Percentiles rank a stretch among this genome's conserved stretches.
These are phyloP conservation scores for Citrullus amarus DNA, from an alignment of 306 rosid species.

Conservation along the genomic window DNA sequence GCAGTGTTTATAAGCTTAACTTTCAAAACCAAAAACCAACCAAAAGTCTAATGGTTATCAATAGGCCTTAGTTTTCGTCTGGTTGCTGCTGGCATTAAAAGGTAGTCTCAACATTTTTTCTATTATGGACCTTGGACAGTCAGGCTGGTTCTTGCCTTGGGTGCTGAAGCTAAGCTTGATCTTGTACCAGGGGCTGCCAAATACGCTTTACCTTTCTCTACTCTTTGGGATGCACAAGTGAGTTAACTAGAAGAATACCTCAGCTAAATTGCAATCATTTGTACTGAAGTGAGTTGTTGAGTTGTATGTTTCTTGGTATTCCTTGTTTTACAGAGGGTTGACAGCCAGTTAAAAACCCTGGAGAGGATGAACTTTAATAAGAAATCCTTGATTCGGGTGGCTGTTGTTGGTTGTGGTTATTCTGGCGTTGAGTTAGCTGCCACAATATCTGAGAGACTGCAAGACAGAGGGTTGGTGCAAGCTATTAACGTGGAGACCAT, in stretches of 20 bases:
- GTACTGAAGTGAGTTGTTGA: neutral
- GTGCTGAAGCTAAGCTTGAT: slow-evolving; percentile 85
- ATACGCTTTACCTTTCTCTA: slow-evolving; percentile 80
- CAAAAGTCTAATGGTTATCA: neutral
- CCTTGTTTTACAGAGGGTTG: slow-evolving; percentile 56
- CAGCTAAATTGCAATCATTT: neutral
- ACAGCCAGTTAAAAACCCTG: slow-evolving; percentile 42
- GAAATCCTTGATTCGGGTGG: slow-evolving; percentile 59
- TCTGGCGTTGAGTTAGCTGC: slow-evolving; percentile 95
- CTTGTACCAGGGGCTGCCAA: slow-evolving; percentile 80
- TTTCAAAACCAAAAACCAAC: neutral
- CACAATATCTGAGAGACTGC: slow-evolving; percentile 78
- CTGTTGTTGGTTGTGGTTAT: slow-evolving; percentile 94
- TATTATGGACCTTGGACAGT: slow-evolving; percentile 44
- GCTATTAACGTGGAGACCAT: slow-evolving; percentile 59
- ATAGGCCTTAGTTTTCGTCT: neutral
- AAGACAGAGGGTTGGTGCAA: slow-evolving; percentile 63
- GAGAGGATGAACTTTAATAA: slow-evolving; percentile 72
- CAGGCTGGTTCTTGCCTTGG: slow-evolving; percentile 98
- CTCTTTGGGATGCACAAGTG: slow-evolving; percentile 79
- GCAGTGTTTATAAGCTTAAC: neutral
- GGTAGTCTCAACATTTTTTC: slow-evolving; percentile 9
- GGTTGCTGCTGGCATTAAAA: neutral
- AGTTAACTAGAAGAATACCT: slow-evolving; percentile 12
- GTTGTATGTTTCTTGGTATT: slow-evolving; percentile 4